A percentile compares a stretch with the other conserved stretches of the same genome.
These are phyloP conservation scores for Apiotrichum domesticum DNA, from an alignment of 1,284 basidiomycete genomes.

Conservation along the genomic window DNA sequence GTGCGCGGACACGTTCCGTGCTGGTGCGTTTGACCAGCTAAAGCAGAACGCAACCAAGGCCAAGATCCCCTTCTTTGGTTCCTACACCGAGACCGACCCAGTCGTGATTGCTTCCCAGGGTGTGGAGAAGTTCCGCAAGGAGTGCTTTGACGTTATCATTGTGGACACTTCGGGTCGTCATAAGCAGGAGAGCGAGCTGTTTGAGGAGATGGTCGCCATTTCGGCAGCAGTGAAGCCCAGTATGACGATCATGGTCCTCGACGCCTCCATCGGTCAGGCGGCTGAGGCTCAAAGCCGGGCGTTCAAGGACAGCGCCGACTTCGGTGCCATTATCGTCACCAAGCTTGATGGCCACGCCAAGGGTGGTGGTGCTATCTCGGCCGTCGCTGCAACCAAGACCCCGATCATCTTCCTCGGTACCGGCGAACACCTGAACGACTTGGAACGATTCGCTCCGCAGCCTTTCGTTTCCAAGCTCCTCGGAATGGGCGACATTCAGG, in stretches of 20 bases:
- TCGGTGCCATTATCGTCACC: constrained; percentile 98
- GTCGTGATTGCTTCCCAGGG: constrained; percentile 90
- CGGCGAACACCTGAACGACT: constrained; percentile 91
- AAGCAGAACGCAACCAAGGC: constrained; percentile 94
- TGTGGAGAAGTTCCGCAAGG: constrained; percentile 95
- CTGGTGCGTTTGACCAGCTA: constrained; percentile 94
- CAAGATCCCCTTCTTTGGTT: constrained; percentile 98
- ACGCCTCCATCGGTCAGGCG: constrained; percentile 81
- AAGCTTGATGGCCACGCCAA: constrained; percentile 99
- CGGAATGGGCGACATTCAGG: constrained; percentile 92
- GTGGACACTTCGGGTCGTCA: constrained; percentile 98
- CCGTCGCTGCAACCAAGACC: constrained; percentile 92
- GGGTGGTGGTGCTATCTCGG: constrained; percentile 95
- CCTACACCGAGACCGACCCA: constrained; percentile 97
- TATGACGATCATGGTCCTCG: constrained; percentile 84
- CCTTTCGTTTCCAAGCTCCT: constrained; percentile 97
- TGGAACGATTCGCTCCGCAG: constrained; percentile 91
- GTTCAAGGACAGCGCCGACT: constrained; percentile 96
- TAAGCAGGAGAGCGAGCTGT: constrained; percentile 94
- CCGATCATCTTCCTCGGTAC: constrained; percentile 99
- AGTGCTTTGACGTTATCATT: constrained; percentile 96
- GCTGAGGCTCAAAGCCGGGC: constrained; percentile 92
- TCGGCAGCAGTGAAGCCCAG: constrained; percentile 84
- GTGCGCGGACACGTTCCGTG: constrained; percentile 98
- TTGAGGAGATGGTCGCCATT: constrained; percentile 98